Evolutionary conservation across 2,329 filamentous ascomycete species (phyloP).

Genomic region (Onygena corvina): DNA sequence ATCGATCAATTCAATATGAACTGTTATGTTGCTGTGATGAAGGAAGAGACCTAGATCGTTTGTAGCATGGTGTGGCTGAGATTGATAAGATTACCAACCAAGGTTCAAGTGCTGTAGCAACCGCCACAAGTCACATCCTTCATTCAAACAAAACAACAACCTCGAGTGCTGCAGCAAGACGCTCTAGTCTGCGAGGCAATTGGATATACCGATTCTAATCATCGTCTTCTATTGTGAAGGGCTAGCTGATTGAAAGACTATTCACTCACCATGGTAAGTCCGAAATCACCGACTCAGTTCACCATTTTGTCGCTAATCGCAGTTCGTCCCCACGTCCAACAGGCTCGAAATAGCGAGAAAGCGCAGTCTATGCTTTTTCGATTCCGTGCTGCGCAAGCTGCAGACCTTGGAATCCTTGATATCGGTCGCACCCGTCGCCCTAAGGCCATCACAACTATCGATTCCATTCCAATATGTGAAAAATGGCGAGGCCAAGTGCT

Average conservation of each 20-base stretch:
- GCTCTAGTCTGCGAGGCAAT: neutral
- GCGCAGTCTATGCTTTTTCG: slow-evolving; percentile 99
- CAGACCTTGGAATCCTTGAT: slow-evolving; percentile 92
- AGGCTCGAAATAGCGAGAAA: slow-evolving; percentile 97
- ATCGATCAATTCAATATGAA: too few relatives aligned
- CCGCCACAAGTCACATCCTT: neutral
- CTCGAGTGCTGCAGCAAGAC: neutral
- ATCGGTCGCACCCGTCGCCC: slow-evolving; percentile 78
- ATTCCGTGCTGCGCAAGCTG: slow-evolving; percentile 94
- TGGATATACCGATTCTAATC: neutral
- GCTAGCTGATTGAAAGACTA: neutral
- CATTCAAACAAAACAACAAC: neutral
- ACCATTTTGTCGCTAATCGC: neutral
- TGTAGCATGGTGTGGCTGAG: neutral
- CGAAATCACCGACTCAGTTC: neutral
- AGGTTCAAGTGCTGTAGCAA: neutral
- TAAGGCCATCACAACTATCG: slow-evolving; percentile 77
- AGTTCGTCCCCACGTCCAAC: neutral
- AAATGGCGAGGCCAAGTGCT: slow-evolving; percentile 97
- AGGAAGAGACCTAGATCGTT: too few relatives aligned
- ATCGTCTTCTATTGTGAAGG: neutral
- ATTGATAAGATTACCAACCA: slow-evolving; percentile 3
- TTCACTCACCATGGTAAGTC: slow-evolving; percentile 1
- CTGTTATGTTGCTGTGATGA: too few relatives aligned
- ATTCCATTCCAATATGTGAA: slow-evolving; percentile 75